Conservation (phyloP, 805 yeast species). For the Naumovozyma baii region DNA sequence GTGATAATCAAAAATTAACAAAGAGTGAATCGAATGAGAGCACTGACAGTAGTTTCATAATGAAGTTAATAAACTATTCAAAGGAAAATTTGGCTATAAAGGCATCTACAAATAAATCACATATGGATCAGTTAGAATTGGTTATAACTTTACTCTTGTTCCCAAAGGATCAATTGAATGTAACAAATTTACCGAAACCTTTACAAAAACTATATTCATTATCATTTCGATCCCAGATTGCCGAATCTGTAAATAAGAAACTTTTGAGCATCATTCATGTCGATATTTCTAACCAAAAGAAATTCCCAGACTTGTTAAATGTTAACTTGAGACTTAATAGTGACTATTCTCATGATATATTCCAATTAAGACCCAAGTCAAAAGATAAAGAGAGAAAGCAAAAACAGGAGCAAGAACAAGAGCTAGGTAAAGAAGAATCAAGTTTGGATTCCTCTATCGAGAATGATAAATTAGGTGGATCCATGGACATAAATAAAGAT, state of each 20-base stretch:
- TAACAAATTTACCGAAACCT: slow-evolving; percentile 41
- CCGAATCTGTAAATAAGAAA: slow-evolving; percentile 56
- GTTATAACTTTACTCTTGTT: slow-evolving; percentile 72
- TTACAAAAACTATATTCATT: slow-evolving; percentile 49
- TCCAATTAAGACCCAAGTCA: background rate
- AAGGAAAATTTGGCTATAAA: slow-evolving; percentile 52
- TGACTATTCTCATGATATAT: background rate
- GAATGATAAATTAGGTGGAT: background rate
- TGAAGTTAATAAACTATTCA: slow-evolving; percentile 48
- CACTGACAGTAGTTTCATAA: slow-evolving; percentile 41
- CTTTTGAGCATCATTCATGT: slow-evolving; percentile 20
- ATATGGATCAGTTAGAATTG: slow-evolving; percentile 64
- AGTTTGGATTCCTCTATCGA: background rate
- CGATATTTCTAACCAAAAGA: slow-evolving; percentile 9
- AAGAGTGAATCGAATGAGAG: slow-evolving; percentile 12
- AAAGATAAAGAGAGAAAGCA: background rate
- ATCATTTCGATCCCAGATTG: slow-evolving; percentile 53
- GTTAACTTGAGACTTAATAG: background rate
- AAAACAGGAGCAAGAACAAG: no score
- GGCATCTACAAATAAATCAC: slow-evolving; percentile 46
- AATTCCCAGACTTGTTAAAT: slow-evolving; percentile 11
- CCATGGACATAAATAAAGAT: background rate
- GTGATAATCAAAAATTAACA: slow-evolving; percentile 17
- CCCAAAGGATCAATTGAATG: slow-evolving; percentile 25
- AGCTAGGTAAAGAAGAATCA: no score